A percentile compares a stretch with the other conserved stretches of the same genome.
Evolutionary conservation across 2,329 filamentous ascomycete genomes (phyloP).

Genomic region (Didymella pinodella): DNA sequence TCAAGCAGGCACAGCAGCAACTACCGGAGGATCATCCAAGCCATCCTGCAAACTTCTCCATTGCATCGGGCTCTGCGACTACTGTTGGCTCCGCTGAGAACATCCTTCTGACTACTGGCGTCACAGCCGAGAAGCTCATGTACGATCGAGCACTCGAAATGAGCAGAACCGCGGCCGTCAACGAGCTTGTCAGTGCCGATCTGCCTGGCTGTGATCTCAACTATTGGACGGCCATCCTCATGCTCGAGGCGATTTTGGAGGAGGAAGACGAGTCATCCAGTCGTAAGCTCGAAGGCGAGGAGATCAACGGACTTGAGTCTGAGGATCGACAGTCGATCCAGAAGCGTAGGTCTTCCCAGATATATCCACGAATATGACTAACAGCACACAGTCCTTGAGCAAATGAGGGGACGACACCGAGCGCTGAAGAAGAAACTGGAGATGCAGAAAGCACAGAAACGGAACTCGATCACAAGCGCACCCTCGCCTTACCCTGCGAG

Average conservation of each 20-base stretch:
- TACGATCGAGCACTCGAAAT: slow-evolving; percentile 97
- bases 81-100: slow-evolving; percentile 74
- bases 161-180: slow-evolving; percentile 92
- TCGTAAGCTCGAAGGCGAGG: slow-evolving; percentile 57
- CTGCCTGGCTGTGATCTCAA: slow-evolving; percentile 87
- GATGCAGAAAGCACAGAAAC: slow-evolving; percentile 50
- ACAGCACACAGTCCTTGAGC: slow-evolving; percentile 55
- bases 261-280: slow-evolving; percentile 70
- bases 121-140: slow-evolving; percentile 97
- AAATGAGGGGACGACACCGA: slow-evolving; percentile 53
- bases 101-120: slow-evolving; percentile 83
- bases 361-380: slow-evolving; percentile 21
- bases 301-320: slow-evolving; percentile 65
- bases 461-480: slow-evolving; percentile 45
- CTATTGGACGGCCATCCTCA: slow-evolving; percentile 90
- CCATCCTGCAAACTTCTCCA: slow-evolving; percentile 79
- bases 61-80: slow-evolving; percentile 64
- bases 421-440: slow-evolving; percentile 57
- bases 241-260: slow-evolving; percentile 94
- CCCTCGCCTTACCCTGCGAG: slow-evolving; percentile 39
- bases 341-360: slow-evolving; percentile 66
- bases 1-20: slow-evolving; percentile 84
- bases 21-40: slow-evolving; percentile 85
- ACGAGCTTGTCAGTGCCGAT: slow-evolving; percentile 93
- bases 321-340: slow-evolving; percentile 77